Evolutionary conservation across 257 asterid genomes (phyloP), one percentile per base, ranked within the genome.

Genomic region (Solanum okadae): DNA sequence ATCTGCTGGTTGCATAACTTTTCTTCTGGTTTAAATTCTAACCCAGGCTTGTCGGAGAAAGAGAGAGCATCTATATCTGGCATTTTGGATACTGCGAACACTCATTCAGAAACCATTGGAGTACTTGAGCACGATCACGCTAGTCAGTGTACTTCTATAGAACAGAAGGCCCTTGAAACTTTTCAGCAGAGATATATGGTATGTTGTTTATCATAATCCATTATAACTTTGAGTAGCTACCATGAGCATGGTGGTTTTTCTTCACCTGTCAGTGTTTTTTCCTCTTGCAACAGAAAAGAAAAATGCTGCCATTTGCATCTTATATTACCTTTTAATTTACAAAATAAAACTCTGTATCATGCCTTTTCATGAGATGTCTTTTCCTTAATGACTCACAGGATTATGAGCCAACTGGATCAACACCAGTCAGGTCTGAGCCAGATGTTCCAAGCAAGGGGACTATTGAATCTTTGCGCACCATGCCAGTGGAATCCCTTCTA

Each of bases 341-440:
- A 44, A 27, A 81, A 42, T 79, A 11, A 34, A 88, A 67, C 42
- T 79, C 5, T 38, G 2, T 65, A 25, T 68, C 3, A 14, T 6
- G 34, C 56, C 61, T 84, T 84, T 38, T 25, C n/a, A 22, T 2
- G 2, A 37, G 37, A 14, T 73, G 31, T 61, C 67, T 49, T 87
- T 72, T 38, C 27, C 83, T 46, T 83, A 75, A 84, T 61, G 20
- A 89, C 90, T 20, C 91, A 12, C 91, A 96, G 98, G 98, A 93
- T 84, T 96, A 96, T 67, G 96, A 93, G 90, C 92, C 98, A 56
- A 95, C 96, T 3, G 98, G 99, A 20, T 89, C 91, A 35, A 94
- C 98, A 12, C 99, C 99, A 22, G 72, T 67, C n/a, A 89, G 95
- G 83, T 73, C 86, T 16, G 98, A 96, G 91, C 85, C 92, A 1